phyloP scores from a whole-genome alignment of 2,329 filamentous ascomycete genomes.

The Colletotrichum costaricense region DNA sequence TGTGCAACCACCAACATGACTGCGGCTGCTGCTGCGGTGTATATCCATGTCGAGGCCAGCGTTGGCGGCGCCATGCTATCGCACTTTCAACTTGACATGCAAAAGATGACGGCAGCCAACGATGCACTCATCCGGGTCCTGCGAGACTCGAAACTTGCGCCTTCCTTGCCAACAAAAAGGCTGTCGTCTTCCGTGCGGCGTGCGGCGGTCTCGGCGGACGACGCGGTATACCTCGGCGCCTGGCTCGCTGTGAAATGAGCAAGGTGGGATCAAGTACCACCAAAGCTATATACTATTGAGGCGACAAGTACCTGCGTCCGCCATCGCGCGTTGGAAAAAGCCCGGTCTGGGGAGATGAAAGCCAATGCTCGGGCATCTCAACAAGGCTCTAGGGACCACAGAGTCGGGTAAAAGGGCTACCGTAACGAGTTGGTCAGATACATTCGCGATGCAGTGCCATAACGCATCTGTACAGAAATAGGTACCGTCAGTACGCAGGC shows the following conservation, averaged over 20 bases:
- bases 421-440: background rate
- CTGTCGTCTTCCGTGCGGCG: background rate
- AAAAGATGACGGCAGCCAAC: background rate
- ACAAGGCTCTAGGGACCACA: background rate
- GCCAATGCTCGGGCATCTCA: background rate
- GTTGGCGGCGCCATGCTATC: background rate
- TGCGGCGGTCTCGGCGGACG: background rate
- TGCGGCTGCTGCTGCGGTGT: slow-evolving; percentile 8
- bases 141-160: background rate
- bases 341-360: background rate
- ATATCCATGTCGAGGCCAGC: background rate
- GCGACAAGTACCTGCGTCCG: background rate
- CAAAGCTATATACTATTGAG: background rate
- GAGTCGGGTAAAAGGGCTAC: background rate
- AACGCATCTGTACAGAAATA: background rate
- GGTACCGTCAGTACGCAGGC: background rate
- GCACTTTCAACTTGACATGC: background rate
- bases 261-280: background rate
- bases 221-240: background rate
- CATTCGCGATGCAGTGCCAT: background rate
- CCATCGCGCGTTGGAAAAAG: background rate
- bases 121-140: background rate
- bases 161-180: background rate
- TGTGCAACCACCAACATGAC: slow-evolving; percentile 14
- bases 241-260: too few species aligned